Base-by-base conservation (phyloP, 73 alveolate genomes). In the Blepharisma japonicum region DNA sequence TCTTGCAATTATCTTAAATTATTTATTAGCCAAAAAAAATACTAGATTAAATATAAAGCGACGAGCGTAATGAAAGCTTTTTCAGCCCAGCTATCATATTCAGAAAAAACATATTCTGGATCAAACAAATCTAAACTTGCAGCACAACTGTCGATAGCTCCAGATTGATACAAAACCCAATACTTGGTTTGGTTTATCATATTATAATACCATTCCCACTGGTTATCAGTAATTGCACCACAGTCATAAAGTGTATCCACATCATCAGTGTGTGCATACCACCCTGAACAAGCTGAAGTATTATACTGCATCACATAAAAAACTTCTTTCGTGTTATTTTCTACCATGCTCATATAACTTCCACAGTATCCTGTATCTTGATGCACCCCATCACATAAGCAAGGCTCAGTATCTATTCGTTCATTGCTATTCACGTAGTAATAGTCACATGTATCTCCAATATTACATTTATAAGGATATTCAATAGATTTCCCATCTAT, bases 381-480 rank as follows among this genome's bases (percentile, higher is more conserved):
- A 56, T 20, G 6, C 7, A 56, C 72, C 45, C 72, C 72, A 56
- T 8, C 72, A 56, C 72, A 56, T 7, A 38, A 6, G 18, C 72
- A 56, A 14, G 72, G 72, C 18, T 6, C 6, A 9, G 20, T 7
- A 7, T 14, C 8, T 7, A 9, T 6, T 7, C 7, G 46, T 9
- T 56, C 72, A 8, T 38, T 38, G 18, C 9, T 56, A 7, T 21
- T 8, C 42, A 7, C 18, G 8, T 8, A 56, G 6, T 14, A 7
- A 56, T 56, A 56, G 18, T 7, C 42, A 20, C 72, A 56, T 7
- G 72, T 56, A 6, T 56, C 46, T 9, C 18, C 72, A 56, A 56
- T 20, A 14, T 56, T 20, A 56, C 72, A 56, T 14, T 14, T 7
- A 56, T 7, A 56, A 56, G 72, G 72, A 20, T 8, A 20, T 7